phyloP scores from a whole-genome alignment of 2,329 filamentous ascomycete species.

The Acephala macrosclerotiorum region DNA sequence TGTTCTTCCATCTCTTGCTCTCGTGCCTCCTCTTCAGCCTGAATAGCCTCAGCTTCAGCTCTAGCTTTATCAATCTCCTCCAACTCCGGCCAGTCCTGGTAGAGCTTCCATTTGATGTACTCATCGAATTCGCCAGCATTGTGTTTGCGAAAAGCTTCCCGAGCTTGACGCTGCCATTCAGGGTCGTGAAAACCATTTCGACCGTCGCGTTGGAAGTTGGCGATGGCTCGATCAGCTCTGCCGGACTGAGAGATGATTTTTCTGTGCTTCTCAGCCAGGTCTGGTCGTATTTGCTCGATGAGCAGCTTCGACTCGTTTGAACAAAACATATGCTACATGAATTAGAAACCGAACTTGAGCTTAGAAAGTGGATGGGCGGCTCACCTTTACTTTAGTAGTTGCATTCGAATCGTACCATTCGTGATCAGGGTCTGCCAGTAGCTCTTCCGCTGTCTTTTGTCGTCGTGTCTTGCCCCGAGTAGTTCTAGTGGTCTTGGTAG shows the following conservation, averaged over 20 bases:
- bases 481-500: background rate
- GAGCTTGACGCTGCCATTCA: slow-evolving; percentile 62
- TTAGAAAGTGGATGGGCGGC: background rate
- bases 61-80: background rate
- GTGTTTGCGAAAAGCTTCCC: slow-evolving; percentile 58
- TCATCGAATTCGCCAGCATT: slow-evolving; percentile 62
- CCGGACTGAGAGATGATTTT: background rate
- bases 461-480: background rate
- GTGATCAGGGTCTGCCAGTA: too few relatives aligned
- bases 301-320: background rate
- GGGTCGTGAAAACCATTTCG: slow-evolving; percentile 61
- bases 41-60: background rate
- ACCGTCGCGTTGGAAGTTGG: slow-evolving; percentile 63
- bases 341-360: background rate
- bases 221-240: slow-evolving; percentile 47
- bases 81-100: slow-evolving; percentile 29
- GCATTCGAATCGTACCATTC: too few relatives aligned
- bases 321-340: background rate
- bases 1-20: background rate
- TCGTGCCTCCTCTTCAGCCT: background rate
- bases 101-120: slow-evolving; percentile 60
- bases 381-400: background rate
- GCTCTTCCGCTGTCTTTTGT: background rate
- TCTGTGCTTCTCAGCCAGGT: background rate
- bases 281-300: background rate